These are phyloP conservation scores for Teunomyces barrocoloradensis DNA, from an alignment of 805 yeast genomes.

Conservation along the genomic window DNA sequence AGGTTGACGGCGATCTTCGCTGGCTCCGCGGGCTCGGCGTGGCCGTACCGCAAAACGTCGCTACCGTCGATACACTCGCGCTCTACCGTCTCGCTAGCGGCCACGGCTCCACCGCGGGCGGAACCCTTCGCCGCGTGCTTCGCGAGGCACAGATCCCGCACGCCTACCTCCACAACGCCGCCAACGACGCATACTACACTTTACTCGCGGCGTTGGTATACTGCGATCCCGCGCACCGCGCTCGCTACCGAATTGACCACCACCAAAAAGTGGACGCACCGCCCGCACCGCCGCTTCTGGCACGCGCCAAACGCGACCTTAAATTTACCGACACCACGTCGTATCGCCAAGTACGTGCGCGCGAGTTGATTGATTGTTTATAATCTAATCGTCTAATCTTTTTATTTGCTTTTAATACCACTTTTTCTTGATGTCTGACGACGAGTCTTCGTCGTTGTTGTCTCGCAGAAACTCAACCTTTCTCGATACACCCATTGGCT, in stretches of 20 bases:
- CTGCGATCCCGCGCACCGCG: conserved; percentile 21
- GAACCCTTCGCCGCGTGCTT: conserved; percentile 20
- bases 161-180: conserved; percentile 27
- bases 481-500: conserved; percentile 14
- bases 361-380: not conserved
- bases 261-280: conserved; percentile 2
- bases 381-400: not conserved
- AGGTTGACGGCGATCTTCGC: conserved; percentile 10
- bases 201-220: conserved; percentile 22
- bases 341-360: not conserved
- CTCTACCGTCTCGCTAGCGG: conserved; percentile 12
- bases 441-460: conserved; percentile 9
- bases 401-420: not conserved
- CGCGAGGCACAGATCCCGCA: conserved; percentile 20
- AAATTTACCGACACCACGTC: conserved; percentile 12
- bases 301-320: conserved; percentile 7
- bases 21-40: conserved; percentile 16
- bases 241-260: conserved; percentile 13
- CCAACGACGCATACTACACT: conserved; percentile 29
- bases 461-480: conserved; percentile 7
- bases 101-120: conserved; percentile 11
- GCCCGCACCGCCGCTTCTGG: not conserved
- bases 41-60: conserved; percentile 4
- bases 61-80: conserved; percentile 19
- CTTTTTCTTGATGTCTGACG: conserved; percentile 3